Evolutionary conservation across 2,329 filamentous ascomycete genomes (phyloP).

Genomic region (Diaporthe vaccinii): DNA sequence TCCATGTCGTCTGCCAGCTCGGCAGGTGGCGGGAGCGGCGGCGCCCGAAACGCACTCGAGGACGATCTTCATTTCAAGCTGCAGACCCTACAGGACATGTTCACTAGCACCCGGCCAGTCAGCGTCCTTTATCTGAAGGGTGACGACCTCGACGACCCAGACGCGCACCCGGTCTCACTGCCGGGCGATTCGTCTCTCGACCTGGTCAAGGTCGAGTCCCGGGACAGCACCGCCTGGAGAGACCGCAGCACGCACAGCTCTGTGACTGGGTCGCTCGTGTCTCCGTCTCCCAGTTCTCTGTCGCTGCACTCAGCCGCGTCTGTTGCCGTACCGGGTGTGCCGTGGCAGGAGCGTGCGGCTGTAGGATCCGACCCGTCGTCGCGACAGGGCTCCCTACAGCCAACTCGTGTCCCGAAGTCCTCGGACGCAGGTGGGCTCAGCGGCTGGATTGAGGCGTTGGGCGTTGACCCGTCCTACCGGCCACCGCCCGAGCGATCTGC

Average conservation of each 20-base stretch:
- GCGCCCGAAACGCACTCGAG: slow-evolving; percentile 67
- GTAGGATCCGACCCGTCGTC: slow-evolving; percentile 59
- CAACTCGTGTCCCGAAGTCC: slow-evolving; percentile 64
- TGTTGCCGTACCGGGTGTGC: slow-evolving; percentile 54
- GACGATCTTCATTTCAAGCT: slow-evolving; percentile 86
- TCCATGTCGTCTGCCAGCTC: slow-evolving; percentile 88
- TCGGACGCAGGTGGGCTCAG: slow-evolving; percentile 76
- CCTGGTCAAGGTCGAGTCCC: slow-evolving; percentile 65
- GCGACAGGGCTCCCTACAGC: slow-evolving; percentile 65
- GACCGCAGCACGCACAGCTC: slow-evolving; percentile 68
- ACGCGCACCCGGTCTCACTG: slow-evolving; percentile 81
- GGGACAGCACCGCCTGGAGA: slow-evolving; percentile 65
- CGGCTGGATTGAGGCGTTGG: slow-evolving; percentile 91
- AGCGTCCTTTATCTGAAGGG: slow-evolving; percentile 84
- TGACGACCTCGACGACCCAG: slow-evolving; percentile 83
- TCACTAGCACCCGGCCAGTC: slow-evolving; percentile 83
- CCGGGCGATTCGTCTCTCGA: slow-evolving; percentile 74
- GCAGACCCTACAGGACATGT: slow-evolving; percentile 87
- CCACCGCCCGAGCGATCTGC: slow-evolving; percentile 79
- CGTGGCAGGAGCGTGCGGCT: slow-evolving; percentile 72
- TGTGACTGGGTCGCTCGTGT: slow-evolving; percentile 73
- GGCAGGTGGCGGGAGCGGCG: slow-evolving; percentile 58
- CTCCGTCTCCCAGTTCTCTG: slow-evolving; percentile 75
- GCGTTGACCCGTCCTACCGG: slow-evolving; percentile 88
- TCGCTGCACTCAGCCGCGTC: slow-evolving; percentile 72